Percentiles rank a stretch among this genome's conserved stretches.
Evolutionary conservation across 192 early-diverging fungal genomes (phyloP).

Genomic region (Gaertneriomyces semiglobifer): DNA sequence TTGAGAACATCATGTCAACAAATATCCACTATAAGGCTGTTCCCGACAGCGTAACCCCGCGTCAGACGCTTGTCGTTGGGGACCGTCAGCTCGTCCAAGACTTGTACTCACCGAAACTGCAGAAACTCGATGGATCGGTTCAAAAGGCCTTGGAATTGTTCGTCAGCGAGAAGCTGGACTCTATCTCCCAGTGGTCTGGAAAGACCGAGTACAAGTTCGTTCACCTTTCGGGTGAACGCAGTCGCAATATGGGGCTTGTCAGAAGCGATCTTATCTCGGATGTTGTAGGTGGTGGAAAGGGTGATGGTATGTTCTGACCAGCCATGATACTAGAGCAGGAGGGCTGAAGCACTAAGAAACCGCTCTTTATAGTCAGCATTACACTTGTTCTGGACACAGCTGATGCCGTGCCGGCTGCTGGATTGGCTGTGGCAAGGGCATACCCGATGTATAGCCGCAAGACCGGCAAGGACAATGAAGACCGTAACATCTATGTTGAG

Average conservation of each 20-base stretch:
- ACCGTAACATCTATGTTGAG: slow-evolving; percentile 32
- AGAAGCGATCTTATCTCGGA: slow-evolving; percentile 41
- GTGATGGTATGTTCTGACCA: slow-evolving; percentile 18
- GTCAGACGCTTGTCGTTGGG: too few relatives aligned
- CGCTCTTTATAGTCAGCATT: neutral
- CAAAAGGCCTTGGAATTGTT: too few relatives aligned
- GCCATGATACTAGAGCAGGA: slow-evolving; percentile 22
- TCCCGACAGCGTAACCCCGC: too few relatives aligned
- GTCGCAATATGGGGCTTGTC: slow-evolving; percentile 38
- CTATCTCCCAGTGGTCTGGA: too few relatives aligned
- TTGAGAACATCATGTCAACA: too few relatives aligned
- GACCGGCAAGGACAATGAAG: slow-evolving; percentile 4
- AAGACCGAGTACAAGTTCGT: slow-evolving; percentile 5
- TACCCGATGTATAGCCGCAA: slow-evolving; percentile 40
- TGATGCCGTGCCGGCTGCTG: slow-evolving; percentile 11
- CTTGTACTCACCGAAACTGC: too few relatives aligned
- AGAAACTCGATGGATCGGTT: too few relatives aligned
- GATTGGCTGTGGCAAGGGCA: slow-evolving; percentile 29
- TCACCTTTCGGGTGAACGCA: slow-evolving; percentile 16
- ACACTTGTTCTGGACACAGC: slow-evolving; percentile 12
- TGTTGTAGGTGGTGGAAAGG: slow-evolving; percentile 22
- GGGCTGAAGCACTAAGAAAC: neutral
- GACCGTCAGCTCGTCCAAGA: too few relatives aligned
- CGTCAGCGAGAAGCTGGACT: too few relatives aligned
- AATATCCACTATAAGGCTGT: too few relatives aligned